Evolutionary conservation across 1,284 basidiomycete species (phyloP), one percentile per base, ranked within the genome.

Genomic region (Ganoderma sp.): DNA sequence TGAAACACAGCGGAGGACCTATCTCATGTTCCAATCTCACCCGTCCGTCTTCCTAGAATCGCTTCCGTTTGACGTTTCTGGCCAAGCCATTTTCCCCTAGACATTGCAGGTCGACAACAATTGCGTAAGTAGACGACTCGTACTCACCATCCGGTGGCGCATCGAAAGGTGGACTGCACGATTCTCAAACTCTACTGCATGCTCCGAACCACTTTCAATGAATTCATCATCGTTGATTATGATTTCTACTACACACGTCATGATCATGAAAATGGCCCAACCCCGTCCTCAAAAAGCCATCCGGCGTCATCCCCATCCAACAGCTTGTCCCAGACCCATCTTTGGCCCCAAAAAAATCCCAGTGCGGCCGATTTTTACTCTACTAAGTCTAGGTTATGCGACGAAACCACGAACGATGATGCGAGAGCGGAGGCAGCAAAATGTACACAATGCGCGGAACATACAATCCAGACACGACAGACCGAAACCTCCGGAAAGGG

Each of bases 401-500:
- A 67, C 64, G 67, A 67, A 68, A 66, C 59, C 39, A 62, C 64
- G 62, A 34, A 37, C 25, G 64, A 42, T 57, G 63, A 66, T 67
- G 66, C 66, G 63, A 65, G 69, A 67, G 69, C 57, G 66, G 69
- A 54, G 68, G 67, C 48, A 54, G 65, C 60, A 60, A 54, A 64
- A 66, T 66, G 67, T 70, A 72, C 69, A 69, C 67, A 58, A 67
- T 67, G 68, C 68, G 66, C 62, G 61, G 60, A 68, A 65, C 71
- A 65, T 70, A 70, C 67, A 70, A 66, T 68, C 61, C 67, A 41
- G 59, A 63, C 19, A 50, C 48, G 22, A 52, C 12, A 52, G 22
- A 25, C 50, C 59, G 58, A 41, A 19, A 68, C 39, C 57, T 37
- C 8, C 42, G 22, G n/a, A 45, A 3, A 37, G 10, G 10, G 39